Base-by-base conservation (phyloP, 108 stramenopile species). In the Epipyxis sp. region DNA sequence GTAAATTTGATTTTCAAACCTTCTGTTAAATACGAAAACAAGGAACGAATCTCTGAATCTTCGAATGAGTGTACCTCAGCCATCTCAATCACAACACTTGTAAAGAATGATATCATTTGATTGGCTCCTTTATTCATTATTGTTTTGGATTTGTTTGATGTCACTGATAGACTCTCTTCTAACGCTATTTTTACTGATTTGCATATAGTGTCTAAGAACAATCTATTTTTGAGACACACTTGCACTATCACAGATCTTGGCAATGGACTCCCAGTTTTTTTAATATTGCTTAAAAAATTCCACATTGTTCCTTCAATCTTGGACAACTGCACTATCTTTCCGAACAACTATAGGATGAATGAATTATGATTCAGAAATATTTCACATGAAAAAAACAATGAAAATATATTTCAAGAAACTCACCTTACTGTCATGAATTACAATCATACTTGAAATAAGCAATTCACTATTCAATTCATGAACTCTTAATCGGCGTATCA, bases 351-450 rank as follows among this genome's bases (percentile, higher is more conserved):
- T 13, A 6, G n/a, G n/a, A n/a, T n/a, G n/a, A n/a, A 6, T 13
- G 13, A 50, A 50, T 50, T 50, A 50, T 13, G 46, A 50, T 50
- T 50, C 20, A 13, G 46, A 50, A 13, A 50, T 13, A 20, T 50
- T 13, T 20, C 6, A 50, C 20, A 50, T 13, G 46, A 50, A 39
- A 42, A 67, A 39, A 20, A 67, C 13, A 39, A 67, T 13, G 42
- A 42, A 20, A 67, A 67, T 6, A 67, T 43, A 67, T 6, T 6
- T 6, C 20, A 39, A 13, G 13, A 13, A 67, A 6, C 20, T 6
- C 20, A 67, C 65, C 32, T 74, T 74, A 42, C 42, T 35, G 50
- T 74, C 71, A 57, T 74, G 71, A 46, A 54, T 27, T 30, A 57
- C 44, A 27, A 74, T 13, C 32, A 74, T 34, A 10, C n/a, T 6